These are phyloP conservation scores for Wickerhamomyces rabaulensis DNA, from an alignment of 805 yeast species.

Conservation along the genomic window DNA sequence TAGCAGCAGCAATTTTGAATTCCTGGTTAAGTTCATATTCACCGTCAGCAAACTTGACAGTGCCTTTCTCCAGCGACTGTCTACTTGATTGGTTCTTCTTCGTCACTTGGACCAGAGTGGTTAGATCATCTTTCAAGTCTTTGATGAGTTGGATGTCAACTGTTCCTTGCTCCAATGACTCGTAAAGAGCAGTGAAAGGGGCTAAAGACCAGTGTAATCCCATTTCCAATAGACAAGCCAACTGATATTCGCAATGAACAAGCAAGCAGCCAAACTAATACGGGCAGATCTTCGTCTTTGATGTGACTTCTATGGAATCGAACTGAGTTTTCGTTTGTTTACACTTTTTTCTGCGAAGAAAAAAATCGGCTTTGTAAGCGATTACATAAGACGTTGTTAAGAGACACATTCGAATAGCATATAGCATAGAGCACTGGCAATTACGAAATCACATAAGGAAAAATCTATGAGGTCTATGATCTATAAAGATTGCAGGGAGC, in stretches of 20 bases:
- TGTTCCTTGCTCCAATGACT: slow-evolving; percentile 12
- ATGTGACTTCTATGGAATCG: neutral
- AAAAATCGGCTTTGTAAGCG: neutral
- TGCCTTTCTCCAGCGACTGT: slow-evolving; percentile 39
- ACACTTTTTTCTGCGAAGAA: neutral
- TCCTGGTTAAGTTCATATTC: slow-evolving; percentile 58
- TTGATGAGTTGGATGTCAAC: slow-evolving; percentile 10
- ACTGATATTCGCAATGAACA: neutral
- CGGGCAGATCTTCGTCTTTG: neutral
- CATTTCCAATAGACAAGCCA: slow-evolving; percentile 5
- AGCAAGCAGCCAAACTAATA: neutral
- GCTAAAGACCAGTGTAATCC: slow-evolving; percentile 17
- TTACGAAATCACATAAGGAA: neutral
- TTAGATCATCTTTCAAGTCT: slow-evolving; percentile 41
- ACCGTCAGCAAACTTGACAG: slow-evolving; percentile 46
- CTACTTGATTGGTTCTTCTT: slow-evolving; percentile 43
- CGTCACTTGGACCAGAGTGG: slow-evolving; percentile 35
- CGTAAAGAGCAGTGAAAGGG: slow-evolving; percentile 15
- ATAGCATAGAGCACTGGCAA: too few relatives aligned
- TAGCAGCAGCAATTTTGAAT: slow-evolving; percentile 55
- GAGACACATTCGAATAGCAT: neutral
- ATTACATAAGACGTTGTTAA: neutral
- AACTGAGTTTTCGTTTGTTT: slow-evolving; percentile 4
- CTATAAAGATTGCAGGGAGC: neutral
- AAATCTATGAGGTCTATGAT: neutral